Base-by-base conservation (phyloP, 2,329 filamentous ascomycete genomes). In the Allantophomopsis cytisporea region DNA sequence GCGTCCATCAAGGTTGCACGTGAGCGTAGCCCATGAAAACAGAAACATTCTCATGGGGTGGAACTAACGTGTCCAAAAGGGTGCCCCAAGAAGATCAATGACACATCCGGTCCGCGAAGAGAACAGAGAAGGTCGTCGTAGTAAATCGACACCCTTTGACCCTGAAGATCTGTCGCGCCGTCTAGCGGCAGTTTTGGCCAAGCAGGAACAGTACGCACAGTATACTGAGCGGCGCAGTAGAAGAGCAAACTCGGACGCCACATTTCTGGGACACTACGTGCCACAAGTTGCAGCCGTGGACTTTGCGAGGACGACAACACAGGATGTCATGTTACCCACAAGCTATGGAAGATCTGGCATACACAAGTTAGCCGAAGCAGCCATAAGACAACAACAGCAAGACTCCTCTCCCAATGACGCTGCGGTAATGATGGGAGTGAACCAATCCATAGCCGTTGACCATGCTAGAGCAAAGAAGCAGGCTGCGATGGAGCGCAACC, bases 271-370 rank as follows among this genome's bases (percentile, higher is more conserved):
- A 45, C 67, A 60, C 30, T 67, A 76, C 47, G 55, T 74, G 2
- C 73, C 73, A 12, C 60, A 62, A 39, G 62, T 69, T 30, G 73
- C 73, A 0, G 71, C 72, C 1, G 51, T 62, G 11, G 70, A 75
- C 41, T 77, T 76, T 48, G 57, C 64, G 8, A 57, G 62, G 34
- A 76, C 73, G 0, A 66, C 71, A 0, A 72, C 69, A 2, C 58
- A 62, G 13, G 62, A 64, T 15, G 48, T 51, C 32, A 55, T 59
- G 50, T 55, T 56, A 18, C 54, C 63, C 21, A 18, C 7, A 14
- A 18, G 18, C 8, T 7, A 14, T n/a, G n/a, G 18, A 14, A 59
- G 53, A 37, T 50, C 51, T 5, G 46, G 49, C 8, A 52, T 60
- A 11, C 66, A 69, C 46, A 64, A 59, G 39, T 50, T 71, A 11